Conservation (phyloP, 176 grass and related monocot species). For the Musa beccarii region DNA sequence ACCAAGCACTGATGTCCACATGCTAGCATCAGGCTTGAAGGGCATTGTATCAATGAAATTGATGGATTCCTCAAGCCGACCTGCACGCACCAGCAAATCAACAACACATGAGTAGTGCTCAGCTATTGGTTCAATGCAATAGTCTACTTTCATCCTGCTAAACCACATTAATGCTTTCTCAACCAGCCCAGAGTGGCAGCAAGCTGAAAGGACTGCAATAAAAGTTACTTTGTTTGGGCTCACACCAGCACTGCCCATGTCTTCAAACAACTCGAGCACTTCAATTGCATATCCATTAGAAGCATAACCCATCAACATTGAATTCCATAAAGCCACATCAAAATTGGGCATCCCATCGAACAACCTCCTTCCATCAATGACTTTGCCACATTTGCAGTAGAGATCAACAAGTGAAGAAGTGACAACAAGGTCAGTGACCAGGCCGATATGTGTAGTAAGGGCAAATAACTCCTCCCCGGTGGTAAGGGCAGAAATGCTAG, state of each 20-base stretch:
- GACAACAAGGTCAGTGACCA: constrained; percentile 37
- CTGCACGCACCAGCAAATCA: constrained; percentile 53
- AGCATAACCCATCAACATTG: constrained; percentile 66
- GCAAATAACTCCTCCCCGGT: constrained; percentile 57
- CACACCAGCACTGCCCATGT: constrained; percentile 34
- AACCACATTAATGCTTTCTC: constrained; percentile 65
- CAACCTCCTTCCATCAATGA: constrained; percentile 35
- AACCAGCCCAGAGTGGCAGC: constrained; percentile 53
- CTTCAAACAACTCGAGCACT: constrained; percentile 38
- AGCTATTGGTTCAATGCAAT: constrained; percentile 30
- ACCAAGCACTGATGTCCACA: constrained; percentile 52
- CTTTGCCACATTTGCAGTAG: constrained; percentile 63
- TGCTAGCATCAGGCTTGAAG: constrained; percentile 45
- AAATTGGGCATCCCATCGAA: constrained; percentile 22
- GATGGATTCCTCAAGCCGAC: constrained; percentile 51
- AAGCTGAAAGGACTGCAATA: constrained; percentile 57
- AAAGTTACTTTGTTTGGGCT: constrained; percentile 47
- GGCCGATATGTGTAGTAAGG: constrained; percentile 33
- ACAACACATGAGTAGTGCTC: constrained; percentile 61
- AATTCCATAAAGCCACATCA: constrained; percentile 58
- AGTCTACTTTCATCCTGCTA: constrained; percentile 44
- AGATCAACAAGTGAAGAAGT: constrained; percentile 52
- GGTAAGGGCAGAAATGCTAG: constrained; percentile 50
- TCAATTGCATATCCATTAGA: constrained; percentile 56
- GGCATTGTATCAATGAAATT: constrained; percentile 72